Evolutionary conservation across 78 protist species (phyloP).

Genomic region (Blattamonas nauphoetae): DNA sequence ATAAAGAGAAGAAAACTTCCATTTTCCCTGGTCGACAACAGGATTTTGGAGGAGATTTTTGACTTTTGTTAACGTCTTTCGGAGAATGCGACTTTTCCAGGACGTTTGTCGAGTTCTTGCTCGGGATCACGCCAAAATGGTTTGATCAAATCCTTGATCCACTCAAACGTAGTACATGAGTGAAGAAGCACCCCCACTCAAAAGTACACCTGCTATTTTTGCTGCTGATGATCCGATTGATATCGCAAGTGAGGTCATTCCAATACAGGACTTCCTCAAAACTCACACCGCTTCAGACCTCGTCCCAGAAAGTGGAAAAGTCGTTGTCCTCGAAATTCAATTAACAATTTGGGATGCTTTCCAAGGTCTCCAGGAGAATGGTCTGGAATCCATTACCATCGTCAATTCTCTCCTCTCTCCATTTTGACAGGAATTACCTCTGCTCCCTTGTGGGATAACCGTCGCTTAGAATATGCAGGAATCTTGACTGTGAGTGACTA

Average conservation of each 20-base stretch:
- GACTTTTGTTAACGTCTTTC: too few relatives aligned
- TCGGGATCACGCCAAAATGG: too few relatives aligned
- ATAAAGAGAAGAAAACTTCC: too few relatives aligned
- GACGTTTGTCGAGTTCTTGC: too few relatives aligned
- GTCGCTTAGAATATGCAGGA: slow-evolving; percentile 28
- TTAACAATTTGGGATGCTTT: slow-evolving; percentile 36
- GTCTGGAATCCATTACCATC: background rate
- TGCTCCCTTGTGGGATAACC: slow-evolving; percentile 44
- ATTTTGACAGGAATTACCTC: slow-evolving; percentile 14
- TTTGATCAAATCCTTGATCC: too few relatives aligned
- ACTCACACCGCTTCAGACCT: slow-evolving; percentile 31
- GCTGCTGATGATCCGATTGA: too few relatives aligned
- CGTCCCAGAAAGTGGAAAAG: slow-evolving; percentile 32
- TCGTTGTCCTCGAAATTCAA: slow-evolving; percentile 34
- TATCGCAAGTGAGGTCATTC: background rate
- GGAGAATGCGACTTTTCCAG: too few relatives aligned
- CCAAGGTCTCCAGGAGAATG: slow-evolving; percentile 33
- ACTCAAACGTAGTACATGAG: too few relatives aligned
- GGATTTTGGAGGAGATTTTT: too few relatives aligned
- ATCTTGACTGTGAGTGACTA: slow-evolving; percentile 52
- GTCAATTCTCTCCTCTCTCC: background rate
- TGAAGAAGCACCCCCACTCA: too few relatives aligned
- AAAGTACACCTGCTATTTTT: too few relatives aligned
- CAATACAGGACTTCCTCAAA: slow-evolving; percentile 3
- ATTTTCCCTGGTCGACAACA: too few relatives aligned